These are phyloP conservation scores for Aspergillus hortae DNA, from an alignment of 2,329 filamentous ascomycete genomes.

Conservation along the genomic window DNA sequence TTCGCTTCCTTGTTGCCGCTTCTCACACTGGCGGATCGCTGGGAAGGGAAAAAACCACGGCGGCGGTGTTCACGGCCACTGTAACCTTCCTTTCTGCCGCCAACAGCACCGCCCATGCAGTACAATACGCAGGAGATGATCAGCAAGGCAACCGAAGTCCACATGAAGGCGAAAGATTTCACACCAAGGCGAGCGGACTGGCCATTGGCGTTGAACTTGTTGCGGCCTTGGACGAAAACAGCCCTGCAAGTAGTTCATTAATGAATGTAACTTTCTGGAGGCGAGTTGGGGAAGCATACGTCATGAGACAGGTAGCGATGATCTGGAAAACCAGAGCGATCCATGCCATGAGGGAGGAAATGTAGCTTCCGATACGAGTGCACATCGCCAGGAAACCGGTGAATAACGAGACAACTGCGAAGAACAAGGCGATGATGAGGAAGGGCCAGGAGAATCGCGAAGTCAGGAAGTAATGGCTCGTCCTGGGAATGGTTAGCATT, in stretches of 20 bases:
- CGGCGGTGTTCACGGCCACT: constrained; percentile 34
- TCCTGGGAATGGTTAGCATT: constrained; percentile 32
- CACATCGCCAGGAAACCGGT: constrained; percentile 48
- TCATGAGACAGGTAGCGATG: constrained; percentile 57
- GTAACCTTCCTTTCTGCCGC: constrained; percentile 30
- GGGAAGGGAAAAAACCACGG: constrained; percentile 36
- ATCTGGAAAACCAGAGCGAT: constrained; percentile 58
- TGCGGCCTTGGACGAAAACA: constrained; percentile 56
- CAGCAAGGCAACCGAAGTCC: constrained; percentile 54
- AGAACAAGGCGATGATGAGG: constrained; percentile 79
- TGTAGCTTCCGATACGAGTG: constrained; percentile 47
- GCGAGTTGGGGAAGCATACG: constrained; percentile 47
- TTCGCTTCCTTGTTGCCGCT: constrained; percentile 26
- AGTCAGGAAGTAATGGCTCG: constrained; percentile 71
- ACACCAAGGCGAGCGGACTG: constrained; percentile 50
- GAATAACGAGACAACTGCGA: constrained; percentile 51
- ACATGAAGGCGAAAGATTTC: constrained; percentile 61
- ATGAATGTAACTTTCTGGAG: neutral
- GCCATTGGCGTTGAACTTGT: constrained; percentile 51
- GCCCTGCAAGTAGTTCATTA: constrained; percentile 41
- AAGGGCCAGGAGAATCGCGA: constrained; percentile 94
- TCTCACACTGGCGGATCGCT: constrained; percentile 25
- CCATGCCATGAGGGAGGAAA: constrained; percentile 52
- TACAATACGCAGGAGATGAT: constrained; percentile 56
- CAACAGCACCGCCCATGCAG: constrained; percentile 47